phyloP scores from a whole-genome alignment of 768 basidiomycete species.

The Mycena leptocephala region DNA sequence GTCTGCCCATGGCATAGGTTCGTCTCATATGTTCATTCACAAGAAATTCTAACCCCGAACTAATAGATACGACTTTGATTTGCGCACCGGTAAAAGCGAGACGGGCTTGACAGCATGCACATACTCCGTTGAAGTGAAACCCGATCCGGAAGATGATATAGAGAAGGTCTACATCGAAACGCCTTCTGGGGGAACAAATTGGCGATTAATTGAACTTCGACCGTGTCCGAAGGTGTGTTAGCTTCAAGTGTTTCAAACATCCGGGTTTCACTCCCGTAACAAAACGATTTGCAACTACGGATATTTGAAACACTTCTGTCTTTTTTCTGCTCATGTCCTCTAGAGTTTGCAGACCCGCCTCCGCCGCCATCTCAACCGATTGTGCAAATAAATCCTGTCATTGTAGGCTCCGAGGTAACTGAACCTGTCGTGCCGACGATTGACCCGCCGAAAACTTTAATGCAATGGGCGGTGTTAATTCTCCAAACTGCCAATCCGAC shows the following conservation, averaged over 20 bases:
- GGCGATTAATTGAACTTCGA: slow-evolving; percentile 77
- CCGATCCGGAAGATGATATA: slow-evolving; percentile 52
- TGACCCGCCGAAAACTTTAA: slow-evolving; percentile 75
- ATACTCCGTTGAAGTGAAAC: slow-evolving; percentile 70
- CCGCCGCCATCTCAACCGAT: slow-evolving; percentile 48
- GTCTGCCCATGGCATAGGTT: slow-evolving; percentile 87
- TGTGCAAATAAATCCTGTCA: slow-evolving; percentile 33
- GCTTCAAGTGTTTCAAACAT: no score
- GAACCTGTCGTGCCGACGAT: slow-evolving; percentile 68
- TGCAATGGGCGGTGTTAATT: slow-evolving; percentile 86
- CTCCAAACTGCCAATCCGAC: slow-evolving; percentile 82
- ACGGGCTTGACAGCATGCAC: slow-evolving; percentile 81
- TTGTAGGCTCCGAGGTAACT: slow-evolving; percentile 33
- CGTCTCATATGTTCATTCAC: slow-evolving; percentile 23
- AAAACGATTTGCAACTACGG: no score
- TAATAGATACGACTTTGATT: slow-evolving; percentile 79
- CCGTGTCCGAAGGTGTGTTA: slow-evolving; percentile 81
- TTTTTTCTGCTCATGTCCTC: background rate
- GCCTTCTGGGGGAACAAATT: slow-evolving; percentile 68
- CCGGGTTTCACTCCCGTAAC: no score
- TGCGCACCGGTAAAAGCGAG: slow-evolving; percentile 79
- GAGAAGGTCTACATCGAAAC: slow-evolving; percentile 74
- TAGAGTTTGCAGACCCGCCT: slow-evolving; percentile 81
- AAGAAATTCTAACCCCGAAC: background rate
- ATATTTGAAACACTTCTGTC: no score